A percentile compares a stretch with the other conserved stretches of the same genome.
These are phyloP conservation scores for Pouteria glomerata DNA, from an alignment of 148 eudicot species.

Conservation along the genomic window DNA sequence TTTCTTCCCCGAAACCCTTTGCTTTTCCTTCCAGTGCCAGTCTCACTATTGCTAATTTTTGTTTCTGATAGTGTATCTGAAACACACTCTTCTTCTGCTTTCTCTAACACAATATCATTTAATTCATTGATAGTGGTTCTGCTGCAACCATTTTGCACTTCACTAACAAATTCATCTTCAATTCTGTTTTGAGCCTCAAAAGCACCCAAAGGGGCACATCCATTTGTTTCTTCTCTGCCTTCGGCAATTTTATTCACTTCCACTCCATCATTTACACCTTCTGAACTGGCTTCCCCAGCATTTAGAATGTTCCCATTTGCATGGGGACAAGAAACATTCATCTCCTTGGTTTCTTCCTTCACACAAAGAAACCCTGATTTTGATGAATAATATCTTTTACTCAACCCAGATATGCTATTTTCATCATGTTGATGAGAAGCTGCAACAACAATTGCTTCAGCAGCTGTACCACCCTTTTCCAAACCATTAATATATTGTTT, in stretches of 20 bases:
- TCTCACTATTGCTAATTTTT: not conserved
- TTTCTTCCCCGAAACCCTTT: constrained; percentile 25
- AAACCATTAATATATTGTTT: not conserved
- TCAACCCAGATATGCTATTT: constrained; percentile 1
- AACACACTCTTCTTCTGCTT: not conserved
- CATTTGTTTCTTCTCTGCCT: constrained; percentile 8
- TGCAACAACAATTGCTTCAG: constrained; percentile 3
- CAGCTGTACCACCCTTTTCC: not conserved
- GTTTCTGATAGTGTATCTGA: constrained; percentile 6
- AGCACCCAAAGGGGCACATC: not conserved
- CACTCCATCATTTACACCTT: constrained; percentile 4
- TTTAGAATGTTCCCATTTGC: not conserved
- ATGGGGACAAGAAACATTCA: not conserved
- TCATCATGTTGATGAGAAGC: not conserved
- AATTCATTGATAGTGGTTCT: not conserved
- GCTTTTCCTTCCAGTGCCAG: constrained; percentile 17
- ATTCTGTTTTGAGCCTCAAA: not conserved
- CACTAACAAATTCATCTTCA: not conserved
- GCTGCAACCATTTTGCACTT: not conserved
- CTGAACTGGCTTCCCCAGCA: not conserved
- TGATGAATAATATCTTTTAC: constrained; percentile 2
- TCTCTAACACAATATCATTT: not conserved
- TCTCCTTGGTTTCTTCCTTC: constrained; percentile 17
- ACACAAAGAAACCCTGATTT: not conserved
- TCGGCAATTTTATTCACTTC: constrained; percentile 14